phyloP scores from a whole-genome alignment of 2,329 filamentous ascomycete genomes.

The Fusarium tuaranense region DNA sequence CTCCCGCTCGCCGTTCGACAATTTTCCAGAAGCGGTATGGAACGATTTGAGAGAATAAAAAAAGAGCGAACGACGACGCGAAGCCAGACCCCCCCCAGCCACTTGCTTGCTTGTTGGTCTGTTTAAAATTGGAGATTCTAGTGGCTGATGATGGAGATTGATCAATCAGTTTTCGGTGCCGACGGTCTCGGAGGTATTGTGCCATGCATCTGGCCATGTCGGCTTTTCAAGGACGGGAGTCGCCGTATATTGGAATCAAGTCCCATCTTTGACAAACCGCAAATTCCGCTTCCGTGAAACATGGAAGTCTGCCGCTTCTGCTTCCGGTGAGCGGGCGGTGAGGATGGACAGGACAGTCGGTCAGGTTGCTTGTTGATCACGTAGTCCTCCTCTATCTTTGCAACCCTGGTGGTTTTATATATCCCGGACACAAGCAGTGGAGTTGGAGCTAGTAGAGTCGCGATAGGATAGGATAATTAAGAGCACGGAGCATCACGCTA shows the following conservation, averaged over 20 bases:
- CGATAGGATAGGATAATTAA: neutral
- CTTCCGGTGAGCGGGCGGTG: neutral
- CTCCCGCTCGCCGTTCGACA: constrained; percentile 12
- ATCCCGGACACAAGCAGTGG: constrained; percentile 9
- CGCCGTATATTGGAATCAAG: constrained; percentile 9
- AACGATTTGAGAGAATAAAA: constrained; percentile 36
- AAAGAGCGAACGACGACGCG: neutral
- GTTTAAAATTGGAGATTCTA: neutral
- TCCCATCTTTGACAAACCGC: neutral
- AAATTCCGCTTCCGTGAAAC: neutral
- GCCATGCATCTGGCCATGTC: constrained; percentile 28
- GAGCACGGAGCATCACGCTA: constrained; percentile 1
- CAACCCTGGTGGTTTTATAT: constrained; percentile 5
- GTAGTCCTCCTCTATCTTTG: neutral
- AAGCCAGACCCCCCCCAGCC: neutral
- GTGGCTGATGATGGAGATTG: constrained; percentile 9
- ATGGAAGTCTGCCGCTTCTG: neutral
- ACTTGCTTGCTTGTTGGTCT: neutral
- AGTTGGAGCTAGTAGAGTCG: neutral
- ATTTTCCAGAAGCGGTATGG: constrained; percentile 42
- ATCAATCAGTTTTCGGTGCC: constrained; percentile 2
- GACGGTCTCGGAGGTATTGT: neutral
- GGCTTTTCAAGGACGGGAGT: constrained; percentile 14
- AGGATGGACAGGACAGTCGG: neutral
- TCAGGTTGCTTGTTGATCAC: neutral